A percentile compares a stretch with the other conserved stretches of the same genome.
Conservation (phyloP, 495 filamentous ascomycete species). For the Talaromyces liani region DNA sequence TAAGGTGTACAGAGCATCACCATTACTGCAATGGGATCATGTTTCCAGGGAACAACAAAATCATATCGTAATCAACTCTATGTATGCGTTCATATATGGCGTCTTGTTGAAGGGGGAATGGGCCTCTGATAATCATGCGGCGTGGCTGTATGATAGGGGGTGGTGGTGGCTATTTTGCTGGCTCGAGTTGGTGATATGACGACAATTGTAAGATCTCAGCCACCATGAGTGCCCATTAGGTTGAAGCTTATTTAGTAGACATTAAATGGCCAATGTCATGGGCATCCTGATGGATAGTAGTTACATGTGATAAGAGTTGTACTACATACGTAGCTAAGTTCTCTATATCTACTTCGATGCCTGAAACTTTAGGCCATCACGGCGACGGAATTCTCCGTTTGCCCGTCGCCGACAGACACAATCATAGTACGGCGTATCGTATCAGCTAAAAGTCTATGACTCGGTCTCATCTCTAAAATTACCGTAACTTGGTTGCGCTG, state of each 20-base stretch:
- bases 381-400: background rate
- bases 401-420: background rate
- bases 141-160: background rate
- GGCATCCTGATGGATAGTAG: background rate
- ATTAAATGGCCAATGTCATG: background rate
- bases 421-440: background rate
- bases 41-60: background rate
- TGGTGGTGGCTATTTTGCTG: background rate
- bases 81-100: background rate
- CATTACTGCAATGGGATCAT: background rate
- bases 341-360: background rate
- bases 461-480: background rate
- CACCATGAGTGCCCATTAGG: background rate
- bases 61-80: background rate
- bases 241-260: background rate
- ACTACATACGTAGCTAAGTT: background rate
- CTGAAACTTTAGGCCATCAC: background rate
- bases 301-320: background rate
- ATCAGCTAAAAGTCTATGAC: background rate
- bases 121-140: background rate
- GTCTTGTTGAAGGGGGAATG: background rate
- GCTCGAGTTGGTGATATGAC: background rate
- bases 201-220: background rate
- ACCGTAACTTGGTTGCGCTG: background rate
- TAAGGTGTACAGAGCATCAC: background rate